A percentile compares a stretch with the other conserved stretches of the same genome.
phyloP scores from a whole-genome alignment of 2,329 filamentous ascomycete genomes.

The Paraconiothyrium sp. region DNA sequence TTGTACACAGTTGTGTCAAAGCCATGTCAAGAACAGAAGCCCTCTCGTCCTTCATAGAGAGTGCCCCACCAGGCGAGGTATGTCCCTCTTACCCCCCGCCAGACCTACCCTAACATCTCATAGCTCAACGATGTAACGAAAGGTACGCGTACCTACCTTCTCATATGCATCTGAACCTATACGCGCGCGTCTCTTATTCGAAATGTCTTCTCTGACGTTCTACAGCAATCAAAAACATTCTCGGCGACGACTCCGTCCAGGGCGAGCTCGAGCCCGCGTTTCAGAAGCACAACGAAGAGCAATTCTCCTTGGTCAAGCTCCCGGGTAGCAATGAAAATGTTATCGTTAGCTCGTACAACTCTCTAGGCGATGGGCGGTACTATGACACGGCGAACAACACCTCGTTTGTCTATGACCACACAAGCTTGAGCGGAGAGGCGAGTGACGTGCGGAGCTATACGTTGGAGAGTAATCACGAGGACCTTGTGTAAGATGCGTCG shows the following conservation, averaged over 20 bases:
- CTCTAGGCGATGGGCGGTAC: conserved; percentile 81
- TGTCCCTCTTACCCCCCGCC: conserved; percentile 37
- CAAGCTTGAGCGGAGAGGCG: conserved; percentile 75
- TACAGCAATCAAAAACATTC: conserved; percentile 88
- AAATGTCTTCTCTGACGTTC: conserved; percentile 14
- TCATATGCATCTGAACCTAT: neutral
- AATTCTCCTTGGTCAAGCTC: conserved; percentile 88
- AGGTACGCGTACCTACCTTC: conserved; percentile 63
- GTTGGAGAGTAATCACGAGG: conserved; percentile 77
- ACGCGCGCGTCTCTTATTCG: neutral
- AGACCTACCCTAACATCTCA: conserved; percentile 33
- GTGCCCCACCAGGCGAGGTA: conserved; percentile 96
- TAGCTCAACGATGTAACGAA: conserved; percentile 89
- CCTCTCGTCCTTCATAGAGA: conserved; percentile 83
- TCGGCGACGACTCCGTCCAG: conserved; percentile 73
- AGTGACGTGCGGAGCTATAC: conserved; percentile 82
- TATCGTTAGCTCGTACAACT: conserved; percentile 87
- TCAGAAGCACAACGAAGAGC: conserved; percentile 94
- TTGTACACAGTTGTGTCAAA: conserved; percentile 1
- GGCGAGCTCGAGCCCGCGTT: conserved; percentile 83
- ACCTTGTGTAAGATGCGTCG: conserved; percentile 74
- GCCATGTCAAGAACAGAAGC: conserved; percentile 51
- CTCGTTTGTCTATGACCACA: conserved; percentile 88
- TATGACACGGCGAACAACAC: conserved; percentile 89
- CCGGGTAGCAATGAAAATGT: conserved; percentile 82